Percentiles rank a stretch among this genome's conserved stretches.
Conservation (phyloP, 495 filamentous ascomycete species). For the Neurospora sp. region DNA sequence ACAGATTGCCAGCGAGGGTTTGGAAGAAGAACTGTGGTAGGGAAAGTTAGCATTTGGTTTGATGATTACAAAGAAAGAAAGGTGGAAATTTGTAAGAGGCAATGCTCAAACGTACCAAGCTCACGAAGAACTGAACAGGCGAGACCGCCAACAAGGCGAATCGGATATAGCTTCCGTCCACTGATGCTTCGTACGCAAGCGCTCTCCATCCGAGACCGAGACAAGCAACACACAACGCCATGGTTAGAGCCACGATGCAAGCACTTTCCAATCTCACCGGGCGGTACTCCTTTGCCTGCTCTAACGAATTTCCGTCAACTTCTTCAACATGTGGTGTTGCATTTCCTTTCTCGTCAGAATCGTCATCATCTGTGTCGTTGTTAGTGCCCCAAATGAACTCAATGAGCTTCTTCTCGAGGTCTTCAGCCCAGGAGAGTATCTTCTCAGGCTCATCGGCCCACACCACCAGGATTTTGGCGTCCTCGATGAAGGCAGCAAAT, state of each 20-base stretch:
- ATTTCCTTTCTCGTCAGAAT: slow-evolving; percentile 20
- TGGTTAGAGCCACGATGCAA: slow-evolving; percentile 37
- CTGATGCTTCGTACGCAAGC: slow-evolving; percentile 41
- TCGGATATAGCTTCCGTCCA: slow-evolving; percentile 40
- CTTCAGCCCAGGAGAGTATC: slow-evolving; percentile 37
- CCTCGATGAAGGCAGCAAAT: slow-evolving; percentile 56
- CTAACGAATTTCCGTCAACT: slow-evolving; percentile 11
- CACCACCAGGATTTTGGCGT: slow-evolving; percentile 47
- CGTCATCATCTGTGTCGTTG: slow-evolving; percentile 28
- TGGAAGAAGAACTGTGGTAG: slow-evolving; percentile 50
- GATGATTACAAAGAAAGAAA: background rate
- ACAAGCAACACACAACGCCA: slow-evolving; percentile 41
- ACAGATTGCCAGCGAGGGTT: slow-evolving; percentile 43
- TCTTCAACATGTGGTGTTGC: slow-evolving; percentile 1
- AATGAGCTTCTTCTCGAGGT: slow-evolving; percentile 44
- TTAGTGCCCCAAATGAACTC: slow-evolving; percentile 43
- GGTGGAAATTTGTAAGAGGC: background rate
- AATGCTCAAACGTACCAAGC: slow-evolving; percentile 32
- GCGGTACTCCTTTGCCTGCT: slow-evolving; percentile 29
- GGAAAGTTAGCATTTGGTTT: slow-evolving; percentile 2
- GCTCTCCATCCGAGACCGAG: slow-evolving; percentile 46
- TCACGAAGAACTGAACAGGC: slow-evolving; percentile 46
- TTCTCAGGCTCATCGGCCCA: slow-evolving; percentile 57
- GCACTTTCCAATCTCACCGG: slow-evolving; percentile 41
- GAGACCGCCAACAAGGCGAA: slow-evolving; percentile 36